phyloP scores from a whole-genome alignment of 2,329 filamentous ascomycete species.

The Fusarium luffae region DNA sequence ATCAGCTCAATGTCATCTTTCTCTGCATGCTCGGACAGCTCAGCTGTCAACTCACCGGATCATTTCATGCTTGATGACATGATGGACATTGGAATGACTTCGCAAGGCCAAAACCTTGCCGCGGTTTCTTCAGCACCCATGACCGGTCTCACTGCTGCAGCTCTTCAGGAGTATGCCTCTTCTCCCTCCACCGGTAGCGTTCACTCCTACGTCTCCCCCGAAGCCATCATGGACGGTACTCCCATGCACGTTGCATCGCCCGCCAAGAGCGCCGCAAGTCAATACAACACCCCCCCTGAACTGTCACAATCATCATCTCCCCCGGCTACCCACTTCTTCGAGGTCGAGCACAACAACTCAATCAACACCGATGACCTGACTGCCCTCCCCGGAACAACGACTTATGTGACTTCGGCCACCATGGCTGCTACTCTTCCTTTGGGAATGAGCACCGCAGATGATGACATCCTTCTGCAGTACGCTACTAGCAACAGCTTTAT shows the following conservation, averaged over 20 bases:
- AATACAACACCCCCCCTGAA: conserved; percentile 68
- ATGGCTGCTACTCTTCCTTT: conserved; percentile 50
- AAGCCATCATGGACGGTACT: conserved; percentile 54
- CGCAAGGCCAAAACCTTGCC: conserved; percentile 45
- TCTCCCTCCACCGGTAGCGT: conserved; percentile 56
- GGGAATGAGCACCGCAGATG: conserved; percentile 54
- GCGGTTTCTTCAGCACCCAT: conserved; percentile 61
- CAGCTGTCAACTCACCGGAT: conserved; percentile 63
- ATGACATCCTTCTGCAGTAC: conserved; percentile 59
- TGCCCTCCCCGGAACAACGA: conserved; percentile 46
- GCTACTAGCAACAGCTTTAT: conserved; percentile 57
- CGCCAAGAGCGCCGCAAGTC: conserved; percentile 62
- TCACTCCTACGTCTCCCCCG: conserved; percentile 61
- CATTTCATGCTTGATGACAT: conserved; percentile 62
- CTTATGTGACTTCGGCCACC: conserved; percentile 49
- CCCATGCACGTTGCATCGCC: conserved; percentile 58
- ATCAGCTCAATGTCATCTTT: conserved; percentile 63
- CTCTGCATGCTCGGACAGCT: conserved; percentile 68
- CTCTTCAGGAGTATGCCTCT: conserved; percentile 48
- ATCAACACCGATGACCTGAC: conserved; percentile 48
- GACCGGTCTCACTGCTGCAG: conserved; percentile 49
- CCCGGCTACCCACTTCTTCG: conserved; percentile 60
- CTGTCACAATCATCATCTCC: conserved; percentile 71
- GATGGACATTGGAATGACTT: conserved; percentile 55
- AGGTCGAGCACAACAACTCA: conserved; percentile 56